Evolutionary conservation across 352 stramenopile genomes (phyloP).

Genomic region (Phytophthora idaei): DNA sequence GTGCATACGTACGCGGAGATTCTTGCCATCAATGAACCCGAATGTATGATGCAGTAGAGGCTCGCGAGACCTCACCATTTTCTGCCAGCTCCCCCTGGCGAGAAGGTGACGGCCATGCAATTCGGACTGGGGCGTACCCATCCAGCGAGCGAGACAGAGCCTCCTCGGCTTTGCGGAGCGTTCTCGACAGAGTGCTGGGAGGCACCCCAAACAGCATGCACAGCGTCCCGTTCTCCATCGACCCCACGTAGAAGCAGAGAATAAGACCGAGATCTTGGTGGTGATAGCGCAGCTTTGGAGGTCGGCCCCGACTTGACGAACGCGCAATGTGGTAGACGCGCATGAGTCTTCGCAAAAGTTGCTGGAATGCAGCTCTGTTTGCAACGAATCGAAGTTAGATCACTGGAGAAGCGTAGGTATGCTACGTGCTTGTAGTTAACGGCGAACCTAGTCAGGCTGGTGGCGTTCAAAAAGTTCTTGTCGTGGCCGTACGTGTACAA

Average conservation of each 20-base stretch:
- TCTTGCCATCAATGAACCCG: too few species aligned
- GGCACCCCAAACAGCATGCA: conserved; percentile 13
- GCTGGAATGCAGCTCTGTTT: neutral
- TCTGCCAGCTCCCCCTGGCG: conserved; percentile 4
- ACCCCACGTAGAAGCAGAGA: conserved; percentile 8
- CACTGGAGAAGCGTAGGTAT: too few species aligned
- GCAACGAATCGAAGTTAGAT: too few species aligned
- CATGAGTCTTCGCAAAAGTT: neutral
- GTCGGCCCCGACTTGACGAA: neutral
- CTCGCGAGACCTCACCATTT: conserved; percentile 33
- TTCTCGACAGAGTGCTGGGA: conserved; percentile 5
- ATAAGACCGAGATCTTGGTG: conserved; percentile 13
- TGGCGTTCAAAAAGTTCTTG: conserved; percentile 4
- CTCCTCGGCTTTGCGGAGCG: conserved; percentile 2
- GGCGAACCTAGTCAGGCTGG: conserved; percentile 2
- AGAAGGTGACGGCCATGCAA: neutral
- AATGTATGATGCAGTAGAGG: conserved; percentile 21
- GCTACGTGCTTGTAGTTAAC: too few species aligned
- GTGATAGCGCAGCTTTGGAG: conserved; percentile 8
- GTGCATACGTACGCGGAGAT: neutral
- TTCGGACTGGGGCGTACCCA: neutral
- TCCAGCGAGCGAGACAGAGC: neutral
- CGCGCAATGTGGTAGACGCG: conserved; percentile 1
- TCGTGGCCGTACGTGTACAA: conserved; percentile 2
- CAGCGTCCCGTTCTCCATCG: conserved; percentile 1